Evolutionary conservation across 2,329 filamentous ascomycete genomes (phyloP), one percentile per base, ranked within the genome.

Genomic region (Diaporthe citri): DNA sequence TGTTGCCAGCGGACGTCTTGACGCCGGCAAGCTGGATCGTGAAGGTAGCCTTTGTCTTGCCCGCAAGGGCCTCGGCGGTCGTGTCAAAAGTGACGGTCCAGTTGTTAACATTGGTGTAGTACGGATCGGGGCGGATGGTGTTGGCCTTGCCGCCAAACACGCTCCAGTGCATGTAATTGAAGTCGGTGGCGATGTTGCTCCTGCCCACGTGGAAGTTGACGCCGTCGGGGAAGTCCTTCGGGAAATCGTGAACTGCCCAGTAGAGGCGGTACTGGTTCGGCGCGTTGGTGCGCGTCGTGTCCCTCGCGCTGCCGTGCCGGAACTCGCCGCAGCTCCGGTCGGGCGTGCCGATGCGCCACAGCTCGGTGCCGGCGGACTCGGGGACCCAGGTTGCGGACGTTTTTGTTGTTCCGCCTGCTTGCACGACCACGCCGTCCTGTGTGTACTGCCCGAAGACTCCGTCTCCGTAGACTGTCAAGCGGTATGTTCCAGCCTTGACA

Each of bases 81-180:
- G 89, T 78, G 72, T 89, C 85, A 75, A 91, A 92, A 0, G 86
- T 78, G 43, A 92, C 83, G 0, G 87, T 91, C 90, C 89, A 91
- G 80, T 91, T 90, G 79, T 90, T 90, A 28, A 90, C 85, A 76
- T 85, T 85, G 34, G 85, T 82, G 56, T 83, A 82, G 69, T 87
- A 86, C 3, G 85, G 81, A 59, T 85, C 82, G 1, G 84, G 81
- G 0, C 88, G 84, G 3, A 84, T 72, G 17, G 81, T 86, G 80
- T 90, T 88, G 0, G 83, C 88, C 41, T 88, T 83, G 12, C 89
- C 88, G 1, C 90, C 90, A 78, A 91, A 92, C 12, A 91, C 89
- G 74, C 87, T 89, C 91, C 91, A 93, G 79, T 93, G 91, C 3
- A 92, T 88, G 72, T 92, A 92, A 80, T 93, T 93, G 75, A 91